Evolutionary conservation across 352 stramenopile species (phyloP).

Genomic region (Pythium coloratum): DNA sequence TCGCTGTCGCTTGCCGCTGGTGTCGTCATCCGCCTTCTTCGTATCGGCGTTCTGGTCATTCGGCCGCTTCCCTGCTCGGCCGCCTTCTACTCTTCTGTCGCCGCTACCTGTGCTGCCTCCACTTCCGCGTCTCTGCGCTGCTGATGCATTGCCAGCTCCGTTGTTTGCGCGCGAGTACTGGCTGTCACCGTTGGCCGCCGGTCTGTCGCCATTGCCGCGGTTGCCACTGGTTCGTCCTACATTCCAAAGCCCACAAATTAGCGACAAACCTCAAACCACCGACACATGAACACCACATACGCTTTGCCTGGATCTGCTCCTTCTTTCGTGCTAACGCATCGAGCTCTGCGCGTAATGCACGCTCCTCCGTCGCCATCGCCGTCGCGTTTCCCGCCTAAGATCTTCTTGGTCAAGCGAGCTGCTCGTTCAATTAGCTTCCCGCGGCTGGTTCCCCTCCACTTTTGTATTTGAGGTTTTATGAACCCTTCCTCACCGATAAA

Average conservation of each 20-base stretch:
- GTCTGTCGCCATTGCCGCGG: neutral
- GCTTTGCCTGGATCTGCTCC: slow-evolving; percentile 37
- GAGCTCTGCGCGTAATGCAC: slow-evolving; percentile 54
- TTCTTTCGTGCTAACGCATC: slow-evolving; percentile 48
- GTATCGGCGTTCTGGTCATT: neutral
- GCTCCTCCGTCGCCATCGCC: slow-evolving; percentile 44
- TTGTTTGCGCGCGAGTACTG: neutral
- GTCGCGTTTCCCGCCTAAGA: neutral
- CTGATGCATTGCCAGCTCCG: neutral
- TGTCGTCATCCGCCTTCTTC: slow-evolving; percentile 24
- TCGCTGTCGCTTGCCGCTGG: slow-evolving; percentile 42
- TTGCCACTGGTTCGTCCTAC: slow-evolving; percentile 10
- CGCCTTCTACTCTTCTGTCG: neutral
- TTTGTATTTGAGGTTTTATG: slow-evolving; percentile 27
- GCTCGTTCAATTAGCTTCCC: slow-evolving; percentile 5
- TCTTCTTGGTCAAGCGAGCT: slow-evolving; percentile 6
- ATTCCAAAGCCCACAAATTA: slow-evolving; percentile 8
- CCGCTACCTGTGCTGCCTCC: neutral
- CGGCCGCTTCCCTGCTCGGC: neutral
- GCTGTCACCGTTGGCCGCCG: neutral
- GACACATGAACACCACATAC: slow-evolving; percentile 18
- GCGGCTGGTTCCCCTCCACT: slow-evolving; percentile 18
- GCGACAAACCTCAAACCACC: neutral
- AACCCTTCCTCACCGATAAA: neutral
- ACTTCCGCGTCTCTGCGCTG: neutral